phyloP scores from a whole-genome alignment of 257 asterid genomes.

The Solanum microdontum region DNA sequence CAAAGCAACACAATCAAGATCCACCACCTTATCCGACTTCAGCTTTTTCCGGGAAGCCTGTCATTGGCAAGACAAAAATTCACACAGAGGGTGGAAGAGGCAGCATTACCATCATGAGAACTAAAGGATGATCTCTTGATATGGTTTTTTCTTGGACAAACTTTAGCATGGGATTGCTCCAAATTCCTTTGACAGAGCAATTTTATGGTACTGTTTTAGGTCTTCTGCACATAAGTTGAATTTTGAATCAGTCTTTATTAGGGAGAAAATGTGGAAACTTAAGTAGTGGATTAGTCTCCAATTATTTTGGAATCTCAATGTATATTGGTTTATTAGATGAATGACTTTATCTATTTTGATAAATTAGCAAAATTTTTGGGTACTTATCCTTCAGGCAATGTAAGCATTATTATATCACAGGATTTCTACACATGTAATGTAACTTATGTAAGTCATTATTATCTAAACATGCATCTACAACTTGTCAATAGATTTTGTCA shows the following conservation, averaged over 20 bases:
- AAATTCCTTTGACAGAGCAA: neutral
- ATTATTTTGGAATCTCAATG: neutral
- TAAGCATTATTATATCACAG: neutral
- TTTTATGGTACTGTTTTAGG: neutral
- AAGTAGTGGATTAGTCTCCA: neutral
- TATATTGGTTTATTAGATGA: neutral
- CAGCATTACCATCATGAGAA: slow-evolving; percentile 27
- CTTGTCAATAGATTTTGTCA: neutral
- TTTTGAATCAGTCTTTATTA: neutral
- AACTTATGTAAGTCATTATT: neutral
- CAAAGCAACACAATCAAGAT: slow-evolving; percentile 1
- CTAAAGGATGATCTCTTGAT: slow-evolving; percentile 12
- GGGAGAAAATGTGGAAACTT: neutral
- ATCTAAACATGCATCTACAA: neutral
- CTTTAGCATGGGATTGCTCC: neutral
- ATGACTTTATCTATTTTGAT: neutral
- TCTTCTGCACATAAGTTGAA: neutral
- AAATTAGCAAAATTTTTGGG: neutral
- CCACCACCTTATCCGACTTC: slow-evolving; percentile 20
- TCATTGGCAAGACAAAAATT: slow-evolving; percentile 19
- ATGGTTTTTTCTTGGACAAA: neutral
- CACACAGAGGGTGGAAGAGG: slow-evolving; percentile 26
- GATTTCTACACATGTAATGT: neutral
- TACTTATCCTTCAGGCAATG: neutral
- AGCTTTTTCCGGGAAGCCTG: slow-evolving; percentile 29